Conservation (phyloP, 1,284 basidiomycete species). For the Ustanciosporium gigantosporum region DNA sequence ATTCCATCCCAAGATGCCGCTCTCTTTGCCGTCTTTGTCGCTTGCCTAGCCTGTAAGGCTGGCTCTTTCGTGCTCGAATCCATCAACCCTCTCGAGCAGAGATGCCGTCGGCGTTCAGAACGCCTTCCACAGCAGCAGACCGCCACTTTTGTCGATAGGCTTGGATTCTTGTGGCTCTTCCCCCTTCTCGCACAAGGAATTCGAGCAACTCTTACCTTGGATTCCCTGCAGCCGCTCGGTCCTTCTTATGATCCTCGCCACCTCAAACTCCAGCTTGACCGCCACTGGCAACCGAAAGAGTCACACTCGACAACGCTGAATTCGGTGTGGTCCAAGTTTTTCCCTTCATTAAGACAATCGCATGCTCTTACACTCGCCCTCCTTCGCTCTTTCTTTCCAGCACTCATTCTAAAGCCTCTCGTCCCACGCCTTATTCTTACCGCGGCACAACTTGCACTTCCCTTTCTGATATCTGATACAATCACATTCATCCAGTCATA, state of each 20-base stretch:
- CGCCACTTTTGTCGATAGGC: conserved; percentile 13
- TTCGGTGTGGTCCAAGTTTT: too few species aligned
- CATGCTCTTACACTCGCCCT: conserved; percentile 9
- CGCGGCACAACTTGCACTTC: conserved; percentile 17
- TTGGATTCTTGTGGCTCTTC: conserved; percentile 11
- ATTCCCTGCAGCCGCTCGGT: conserved; percentile 3
- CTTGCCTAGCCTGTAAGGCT: conserved; percentile 4
- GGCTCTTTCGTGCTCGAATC: conserved; percentile 7
- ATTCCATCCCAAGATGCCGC: background rate
- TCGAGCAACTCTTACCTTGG: conserved; percentile 4
- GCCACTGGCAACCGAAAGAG: background rate
- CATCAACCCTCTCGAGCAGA: conserved; percentile 1
- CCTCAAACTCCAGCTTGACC: background rate
- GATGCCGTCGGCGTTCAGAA: background rate
- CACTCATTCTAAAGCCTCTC: conserved; percentile 12
- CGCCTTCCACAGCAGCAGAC: conserved; percentile 1
- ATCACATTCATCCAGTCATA: conserved; percentile 27
- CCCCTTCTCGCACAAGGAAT: conserved; percentile 6
- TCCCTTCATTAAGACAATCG: conserved; percentile 9
- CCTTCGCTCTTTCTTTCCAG: conserved; percentile 10
- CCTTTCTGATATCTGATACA: conserved; percentile 30
- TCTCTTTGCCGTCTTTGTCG: conserved; percentile 4
- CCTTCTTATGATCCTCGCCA: conserved; percentile 1
- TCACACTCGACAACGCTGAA: too few species aligned
- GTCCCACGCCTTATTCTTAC: conserved; percentile 20